These are phyloP conservation scores for Picea glauca DNA, from an alignment of 75 land plant genomes.

Conservation along the genomic window DNA sequence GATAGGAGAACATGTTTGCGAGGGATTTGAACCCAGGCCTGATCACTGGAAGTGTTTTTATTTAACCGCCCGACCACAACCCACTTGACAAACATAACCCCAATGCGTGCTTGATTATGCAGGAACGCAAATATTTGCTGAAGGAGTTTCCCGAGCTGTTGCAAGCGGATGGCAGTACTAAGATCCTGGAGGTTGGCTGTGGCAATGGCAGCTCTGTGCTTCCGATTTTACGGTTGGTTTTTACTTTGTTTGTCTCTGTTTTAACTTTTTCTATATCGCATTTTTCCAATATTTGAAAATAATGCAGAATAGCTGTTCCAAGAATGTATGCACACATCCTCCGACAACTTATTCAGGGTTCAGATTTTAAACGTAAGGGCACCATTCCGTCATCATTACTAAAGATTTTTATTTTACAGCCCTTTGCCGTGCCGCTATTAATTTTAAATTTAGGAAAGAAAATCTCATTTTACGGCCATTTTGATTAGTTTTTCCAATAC, in stretches of 20 bases:
- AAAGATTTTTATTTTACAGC: too few species aligned
- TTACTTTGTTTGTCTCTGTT: too few species aligned
- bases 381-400: too few species aligned
- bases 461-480: background rate
- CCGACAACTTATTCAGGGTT: too few species aligned
- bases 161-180: slow-evolving; percentile 18
- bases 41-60: too few species aligned
- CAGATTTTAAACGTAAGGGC: too few species aligned
- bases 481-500: background rate
- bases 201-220: slow-evolving; percentile 92
- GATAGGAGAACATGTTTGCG: too few species aligned
- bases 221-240: slow-evolving; percentile 41
- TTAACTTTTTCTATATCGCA: background rate
- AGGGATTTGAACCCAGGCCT: too few species aligned
- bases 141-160: slow-evolving; percentile 91
- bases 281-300: too few species aligned
- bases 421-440: background rate
- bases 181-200: slow-evolving; percentile 88
- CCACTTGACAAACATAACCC: background rate
- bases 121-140: slow-evolving; percentile 89
- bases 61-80: too few species aligned
- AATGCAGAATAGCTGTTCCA: too few species aligned
- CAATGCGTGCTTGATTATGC: background rate
- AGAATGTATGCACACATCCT: too few species aligned
- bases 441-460: background rate